Percentiles rank a stretch among this genome's conserved stretches.
Conservation (phyloP, 805 yeast species). For the Zygosaccharomyces rouxii region DNA sequence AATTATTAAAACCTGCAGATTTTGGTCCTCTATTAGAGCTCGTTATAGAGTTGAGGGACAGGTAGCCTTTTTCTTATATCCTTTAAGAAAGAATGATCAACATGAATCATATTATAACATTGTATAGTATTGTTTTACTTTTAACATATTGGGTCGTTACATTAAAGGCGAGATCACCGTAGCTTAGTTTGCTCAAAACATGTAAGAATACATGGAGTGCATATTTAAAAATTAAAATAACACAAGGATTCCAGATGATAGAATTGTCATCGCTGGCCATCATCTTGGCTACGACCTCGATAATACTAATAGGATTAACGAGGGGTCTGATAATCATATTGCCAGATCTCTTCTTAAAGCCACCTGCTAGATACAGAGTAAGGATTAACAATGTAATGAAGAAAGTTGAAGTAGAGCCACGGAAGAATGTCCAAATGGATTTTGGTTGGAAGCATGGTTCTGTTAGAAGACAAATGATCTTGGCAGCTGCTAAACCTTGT, state of each 20-base stretch:
- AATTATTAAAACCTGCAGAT: constrained; percentile 70
- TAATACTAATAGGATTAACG: constrained; percentile 2
- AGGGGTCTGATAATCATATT: constrained; percentile 1
- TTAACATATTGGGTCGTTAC: background rate
- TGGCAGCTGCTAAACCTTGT: constrained; percentile 32
- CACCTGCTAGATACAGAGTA: constrained; percentile 19
- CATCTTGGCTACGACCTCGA: background rate
- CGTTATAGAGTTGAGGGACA: constrained; percentile 45
- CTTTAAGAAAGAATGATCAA: too few relatives aligned
- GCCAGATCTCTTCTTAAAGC: constrained; percentile 14
- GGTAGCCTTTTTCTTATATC: constrained; percentile 16
- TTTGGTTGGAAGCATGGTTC: constrained; percentile 31
- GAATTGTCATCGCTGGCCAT: background rate
- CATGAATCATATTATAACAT: background rate
- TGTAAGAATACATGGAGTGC: background rate
- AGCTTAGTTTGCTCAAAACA: background rate
- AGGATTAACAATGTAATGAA: constrained; percentile 19
- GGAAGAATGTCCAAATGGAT: constrained; percentile 16
- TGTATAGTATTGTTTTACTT: background rate
- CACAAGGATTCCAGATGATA: background rate
- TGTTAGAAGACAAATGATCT: constrained; percentile 38
- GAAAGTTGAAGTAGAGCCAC: constrained; percentile 12
- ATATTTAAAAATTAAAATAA: background rate
- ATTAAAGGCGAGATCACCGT: background rate
- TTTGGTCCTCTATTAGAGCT: constrained; percentile 89